Base-by-base conservation (phyloP, 805 yeast genomes). In the Sungouiozyma ichnusensis region DNA sequence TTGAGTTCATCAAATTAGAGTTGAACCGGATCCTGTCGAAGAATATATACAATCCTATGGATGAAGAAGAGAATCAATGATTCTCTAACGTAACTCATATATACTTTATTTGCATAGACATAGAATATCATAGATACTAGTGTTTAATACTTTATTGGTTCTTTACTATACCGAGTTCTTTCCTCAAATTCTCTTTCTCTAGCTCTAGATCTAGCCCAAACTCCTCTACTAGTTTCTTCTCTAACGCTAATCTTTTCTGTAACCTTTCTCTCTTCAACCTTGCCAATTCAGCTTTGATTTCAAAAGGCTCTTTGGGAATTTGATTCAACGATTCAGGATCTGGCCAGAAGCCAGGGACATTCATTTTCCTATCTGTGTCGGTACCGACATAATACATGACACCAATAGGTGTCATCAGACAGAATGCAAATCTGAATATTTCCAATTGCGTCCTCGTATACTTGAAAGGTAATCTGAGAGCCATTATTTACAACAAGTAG, bases 281-380 rank as follows among this genome's bases (percentile, higher is more conserved):
- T 14, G 94, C 95, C 33, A 88, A 67, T 57, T 88, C 97, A 1
- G 92, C 90, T 58, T 85, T 81, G 45, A 88, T 85, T 58, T 88
- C 96, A 54, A 81, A 84, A 2, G 87, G 87, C 56, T 88, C 96
- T 55, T 87, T 88, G 2, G 97, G 97, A 31, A 88, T 80, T 64
- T 85, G 81, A 59, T 88, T 87, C 51, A 86, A 71, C 2, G 96
- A 82, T 35, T 83, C 82, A 35, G 96, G 96, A 60, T 87, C 97
- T 2, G 97, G 97, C 95, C 95, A 87, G 64, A 85, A 88, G 16
- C 95, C 95, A 7, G 94, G 94, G 38, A 87, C 79, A 57, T 86
- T 85, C 61, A 88, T 78, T 66, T 86, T 88, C 53, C 71, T 76
- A 61, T 88, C 95, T 1, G 97, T 82, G 53, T 88, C 88, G 33